Base-by-base conservation (phyloP, 2,329 filamentous ascomycete genomes). In the Ilyonectria mors-panacis region DNA sequence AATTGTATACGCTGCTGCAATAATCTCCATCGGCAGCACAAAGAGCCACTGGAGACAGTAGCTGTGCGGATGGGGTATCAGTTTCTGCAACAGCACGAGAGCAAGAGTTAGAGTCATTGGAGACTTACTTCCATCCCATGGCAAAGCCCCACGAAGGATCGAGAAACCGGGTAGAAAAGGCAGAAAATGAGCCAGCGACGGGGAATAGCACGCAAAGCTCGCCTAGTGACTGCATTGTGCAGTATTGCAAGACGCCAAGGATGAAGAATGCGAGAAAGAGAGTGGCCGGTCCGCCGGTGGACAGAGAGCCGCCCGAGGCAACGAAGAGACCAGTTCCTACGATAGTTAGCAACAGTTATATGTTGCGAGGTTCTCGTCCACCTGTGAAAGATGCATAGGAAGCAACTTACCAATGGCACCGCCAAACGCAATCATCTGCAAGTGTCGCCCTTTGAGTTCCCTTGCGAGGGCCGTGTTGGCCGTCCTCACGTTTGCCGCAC, bases 151-250 rank as follows among this genome's bases (percentile, higher is more conserved):
- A 97, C 1, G 39, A 42, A n/a, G 39, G 39, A n/a, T 42, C 39
- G 17, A 42, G 15, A n/a, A 42, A 42, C 5, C 39, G 90, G 15
- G 94, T 97, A 17, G 94, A 96, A 81, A 95, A 98, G 13, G 94
- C 92, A 1, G 94, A 93, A 79, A 98, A 98, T 1, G 94, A 97
- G 51, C 95, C 95, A 23, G 94, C 93, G 17, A 98, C 92, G 1
- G 95, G 95, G 74, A 95, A 97, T 6, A 94, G 82, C 19, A 97
- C 94, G 15, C 94, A 93, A 80, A 98, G 88, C 80, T 98, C 95
- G 65, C 95, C 95, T n/a, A 98, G 85, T 0, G 94, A 94, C 76
- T 98, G 95, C 51, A 97, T 92, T 1, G 94, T 97, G 78, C 92
- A 95, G 81, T 94, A 97, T 70, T 98, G 82, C 94, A 98, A 97